These are phyloP conservation scores for Solanum piurae DNA, from an alignment of 257 asterid genomes.

Conservation along the genomic window DNA sequence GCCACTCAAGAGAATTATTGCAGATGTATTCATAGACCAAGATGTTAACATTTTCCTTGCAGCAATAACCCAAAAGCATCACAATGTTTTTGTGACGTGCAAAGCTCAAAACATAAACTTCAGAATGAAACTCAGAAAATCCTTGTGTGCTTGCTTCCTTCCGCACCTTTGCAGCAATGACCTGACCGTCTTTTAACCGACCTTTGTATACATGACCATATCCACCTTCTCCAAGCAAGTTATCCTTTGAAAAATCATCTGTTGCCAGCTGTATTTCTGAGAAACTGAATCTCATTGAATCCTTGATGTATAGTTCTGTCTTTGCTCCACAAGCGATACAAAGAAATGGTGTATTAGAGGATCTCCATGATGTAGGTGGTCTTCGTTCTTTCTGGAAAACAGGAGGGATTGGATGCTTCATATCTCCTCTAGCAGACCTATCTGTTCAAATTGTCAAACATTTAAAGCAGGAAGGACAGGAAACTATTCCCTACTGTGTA, in stretches of 20 bases:
- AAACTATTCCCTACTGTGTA: background rate
- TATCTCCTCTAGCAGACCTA: constrained; percentile 10
- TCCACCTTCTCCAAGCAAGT: constrained; percentile 82
- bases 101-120: constrained; percentile 52
- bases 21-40: constrained; percentile 72
- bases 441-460: constrained; percentile 13
- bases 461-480: background rate
- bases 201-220: constrained; percentile 77
- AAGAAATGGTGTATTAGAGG: constrained; percentile 50
- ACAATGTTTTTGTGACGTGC: constrained; percentile 80
- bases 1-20: constrained; percentile 77
- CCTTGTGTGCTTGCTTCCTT: constrained; percentile 78
- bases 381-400: constrained; percentile 18
- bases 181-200: constrained; percentile 55
- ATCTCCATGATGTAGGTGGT: constrained; percentile 19
- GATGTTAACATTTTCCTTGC: constrained; percentile 69
- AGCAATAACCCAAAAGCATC: constrained; percentile 77
- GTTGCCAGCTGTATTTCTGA: constrained; percentile 74
- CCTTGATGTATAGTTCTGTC: constrained; percentile 41
- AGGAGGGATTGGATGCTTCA: constrained; percentile 9
- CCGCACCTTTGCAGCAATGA: constrained; percentile 71
- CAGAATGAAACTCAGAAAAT: constrained; percentile 55
- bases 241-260: constrained; percentile 43
- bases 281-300: constrained; percentile 47
- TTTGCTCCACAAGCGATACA: constrained; percentile 62